Base-by-base conservation (phyloP, 306 rosid species). In the Rosa multiflora region DNA sequence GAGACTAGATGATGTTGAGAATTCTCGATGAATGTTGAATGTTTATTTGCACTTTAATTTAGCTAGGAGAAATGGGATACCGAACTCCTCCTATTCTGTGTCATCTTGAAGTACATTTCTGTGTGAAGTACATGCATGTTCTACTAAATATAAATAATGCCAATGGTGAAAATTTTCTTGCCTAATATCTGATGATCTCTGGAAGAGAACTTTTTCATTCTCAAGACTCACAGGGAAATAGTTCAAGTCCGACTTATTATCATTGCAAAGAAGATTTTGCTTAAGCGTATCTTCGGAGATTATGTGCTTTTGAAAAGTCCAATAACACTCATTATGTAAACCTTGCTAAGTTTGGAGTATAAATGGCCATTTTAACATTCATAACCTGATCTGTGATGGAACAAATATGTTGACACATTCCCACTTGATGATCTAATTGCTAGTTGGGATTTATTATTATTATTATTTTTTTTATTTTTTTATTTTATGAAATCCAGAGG, bases 21-120 rank as follows among this genome's bases (percentile, higher is more conserved):
- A 42, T 70, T 80, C 44, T 82, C 48, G 64, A 63, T 21, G 62
- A 56, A 59, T 68, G 83, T 82, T 79, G 83, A 83, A 85, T 78
- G 82, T 59, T 72, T 37, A 55, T 17, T 78, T 23, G 63, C 47
- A 20, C 61, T 73, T 70, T 67, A 55, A 72, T 77, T 64, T 76
- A 71, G 58, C 23, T 46, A 68, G 82, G 76, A 79, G 88, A 51
- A 56, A 52, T 76, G 71, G 67, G 72, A 64, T 56, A 32, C 82
- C 76, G 75, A 23, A 76, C 76, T 59, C 52, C 78, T 82, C 56
- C 48, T 63, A 61, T 44, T 85, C 17, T 17, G 21, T 83, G 21
- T 83, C 29, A 32, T 63, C 55, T 80, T 83, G 23, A 8, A 21
- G 67, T 21, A 39, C 32, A 74, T 83, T 82, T 76, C 62, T 76